Conservation (phyloP, 768 basidiomycete species). For the Cubamyces sp. region DNA sequence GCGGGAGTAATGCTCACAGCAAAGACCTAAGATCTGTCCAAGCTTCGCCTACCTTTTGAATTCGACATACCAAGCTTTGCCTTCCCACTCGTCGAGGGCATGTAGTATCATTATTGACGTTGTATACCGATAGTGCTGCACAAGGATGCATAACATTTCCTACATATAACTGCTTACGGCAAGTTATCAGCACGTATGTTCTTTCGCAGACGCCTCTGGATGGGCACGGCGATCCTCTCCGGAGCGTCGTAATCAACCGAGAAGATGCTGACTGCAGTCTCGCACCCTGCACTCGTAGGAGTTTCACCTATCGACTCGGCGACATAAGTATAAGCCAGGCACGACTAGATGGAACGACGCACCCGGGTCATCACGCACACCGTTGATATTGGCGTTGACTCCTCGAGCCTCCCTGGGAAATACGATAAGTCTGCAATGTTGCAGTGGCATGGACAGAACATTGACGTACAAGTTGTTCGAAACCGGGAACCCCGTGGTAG, state of each 20-base stretch:
- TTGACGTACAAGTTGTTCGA: slow-evolving; percentile 29
- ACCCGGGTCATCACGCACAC: slow-evolving; percentile 33
- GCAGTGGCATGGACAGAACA: neutral
- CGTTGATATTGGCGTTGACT: slow-evolving; percentile 33
- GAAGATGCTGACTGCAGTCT: slow-evolving; percentile 37
- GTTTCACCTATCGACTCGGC: slow-evolving; percentile 31
- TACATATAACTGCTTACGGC: neutral
- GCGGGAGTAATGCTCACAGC: neutral
- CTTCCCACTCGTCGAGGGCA: too few relatives aligned
- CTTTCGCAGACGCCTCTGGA: slow-evolving; percentile 22
- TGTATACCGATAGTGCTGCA: too few relatives aligned
- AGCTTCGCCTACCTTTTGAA: neutral
- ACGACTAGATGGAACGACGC: neutral
- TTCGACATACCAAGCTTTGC: too few relatives aligned
- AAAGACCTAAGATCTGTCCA: neutral
- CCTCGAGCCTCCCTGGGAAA: slow-evolving; percentile 27
- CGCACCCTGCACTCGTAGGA: slow-evolving; percentile 29
- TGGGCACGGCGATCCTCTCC: slow-evolving; percentile 28
- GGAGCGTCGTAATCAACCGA: slow-evolving; percentile 39
- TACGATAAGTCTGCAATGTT: neutral
- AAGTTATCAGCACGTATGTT: slow-evolving; percentile 6
- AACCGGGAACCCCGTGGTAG: slow-evolving; percentile 33
- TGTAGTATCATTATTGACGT: too few relatives aligned
- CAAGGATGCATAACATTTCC: neutral
- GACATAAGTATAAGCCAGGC: neutral